Evolutionary conservation across 2,329 filamentous ascomycete genomes (phyloP), one percentile per base, ranked within the genome.

Genomic region (Penicillium occitanis): DNA sequence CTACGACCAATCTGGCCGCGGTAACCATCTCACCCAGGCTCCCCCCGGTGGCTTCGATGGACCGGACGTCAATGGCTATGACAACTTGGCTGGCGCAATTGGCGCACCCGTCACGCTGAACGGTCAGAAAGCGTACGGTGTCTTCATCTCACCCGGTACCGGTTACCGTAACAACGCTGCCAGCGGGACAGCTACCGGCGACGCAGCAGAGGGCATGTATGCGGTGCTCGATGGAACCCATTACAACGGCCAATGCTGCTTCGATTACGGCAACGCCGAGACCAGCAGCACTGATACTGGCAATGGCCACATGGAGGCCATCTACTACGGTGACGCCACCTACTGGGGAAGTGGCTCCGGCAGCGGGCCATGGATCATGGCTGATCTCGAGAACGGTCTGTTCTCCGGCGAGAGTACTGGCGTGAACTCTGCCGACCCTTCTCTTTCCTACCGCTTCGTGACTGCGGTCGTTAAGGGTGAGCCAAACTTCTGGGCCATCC

Each of bases 211-310:
- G 46, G 63, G 63, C n/a, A 65, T 65, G 46, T 65, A 65, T 44
- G 63, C 55, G 4, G 63, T 65, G 17, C 63, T 65, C 37, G 63
- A 65, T 7, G 63, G 63, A 25, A 65, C 63, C 19, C 63, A 65
- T 19, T 65, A 61, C 25, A 65, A 65, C 19, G 46, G 48, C 28
- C n/a, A 19, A 30, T 65, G 63, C 57, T 65, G 63, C 46, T 65
- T 61, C 37, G 63, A 65, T 37, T 65, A 65, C 33, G 63, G 63
- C 46, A 65, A 65, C 13, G 63, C 63, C 33, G 63, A 65, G n/a
- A 65, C 33, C 22, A 65, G 63, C n/a, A 61, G 35, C 22, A 61
- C 57, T 22, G 63, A 65, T 44, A 65, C 63, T 5, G 63, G 63
- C 25, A 61, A 61, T 25, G 63, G 63, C 25, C 63, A 65, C 30